Base-by-base conservation (phyloP, 2,329 filamentous ascomycete species). In the Sphaerulina populicola region DNA sequence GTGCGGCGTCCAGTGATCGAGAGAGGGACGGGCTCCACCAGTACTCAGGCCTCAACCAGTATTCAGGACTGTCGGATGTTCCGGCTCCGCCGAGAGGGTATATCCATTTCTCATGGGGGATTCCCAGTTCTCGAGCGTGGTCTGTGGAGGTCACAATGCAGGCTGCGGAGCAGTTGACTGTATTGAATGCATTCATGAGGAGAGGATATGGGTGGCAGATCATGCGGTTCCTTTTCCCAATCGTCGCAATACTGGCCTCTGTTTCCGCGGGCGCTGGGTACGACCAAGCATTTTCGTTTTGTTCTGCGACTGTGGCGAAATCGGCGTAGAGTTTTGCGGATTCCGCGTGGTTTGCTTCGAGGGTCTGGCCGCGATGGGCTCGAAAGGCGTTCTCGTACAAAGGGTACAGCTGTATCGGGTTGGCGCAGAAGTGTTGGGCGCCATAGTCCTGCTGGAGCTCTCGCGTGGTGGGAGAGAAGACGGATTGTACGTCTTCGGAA, bases 181-280 rank as follows among this genome's bases (percentile, higher is more conserved):
- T 82, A 57, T 85, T 86, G 67, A 85, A 85, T 0, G 82, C 82
- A 60, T 86, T 86, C 82, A 85, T 85, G 8, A 85, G 66, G 0
- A 86, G 68, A 0, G 81, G 80, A 66, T 85, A 86, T 11, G 83
- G 82, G 44, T 74, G 77, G 61, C 80, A 85, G 48, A 86, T 85
- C 77, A 85, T 82, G 14, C 82, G 70, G 58, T 85, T 86, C 56
- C 70, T 76, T 60, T 72, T 72, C 0, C 72, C 72, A 1, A 81
- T 69, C 0, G 70, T 77, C 1, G 72, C 74, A 57, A 86, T 84
- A 0, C 64, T 66, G 15, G 77, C 64, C n/a, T 72, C 69, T 0
- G 71, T 74, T 37, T 74, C 71, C 0, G 70, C 65, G 0, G 62
- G 57, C 44, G 70, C 69, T 0, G 76, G 77, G 59, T 76, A 74